Conservation (phyloP, 495 filamentous ascomycete genomes). For the Penicillium arizonense region DNA sequence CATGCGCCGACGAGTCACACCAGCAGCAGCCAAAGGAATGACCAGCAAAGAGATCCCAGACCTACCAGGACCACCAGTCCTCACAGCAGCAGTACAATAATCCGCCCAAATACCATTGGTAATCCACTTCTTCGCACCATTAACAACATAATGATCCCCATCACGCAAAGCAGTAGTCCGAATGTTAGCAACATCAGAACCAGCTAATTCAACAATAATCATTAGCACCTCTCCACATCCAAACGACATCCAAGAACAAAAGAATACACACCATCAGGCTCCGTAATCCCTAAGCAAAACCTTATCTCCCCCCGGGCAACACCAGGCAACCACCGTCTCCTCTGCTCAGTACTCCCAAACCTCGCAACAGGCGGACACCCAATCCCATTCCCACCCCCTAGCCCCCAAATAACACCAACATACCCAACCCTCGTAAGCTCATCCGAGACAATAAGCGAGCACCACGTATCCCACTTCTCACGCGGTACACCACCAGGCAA, state of each 20-base stretch:
- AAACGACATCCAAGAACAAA: not conserved
- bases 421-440: slow-evolving; percentile 44
- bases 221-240: not conserved
- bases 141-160: slow-evolving; percentile 50
- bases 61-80: slow-evolving; percentile 50
- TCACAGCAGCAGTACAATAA: slow-evolving; percentile 53
- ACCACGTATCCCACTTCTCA: slow-evolving; percentile 52
- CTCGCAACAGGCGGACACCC: slow-evolving; percentile 53
- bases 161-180: slow-evolving; percentile 46
- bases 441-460: slow-evolving; percentile 45
- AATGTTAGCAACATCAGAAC: slow-evolving; percentile 55
- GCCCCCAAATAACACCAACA: slow-evolving; percentile 46
- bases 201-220: slow-evolving; percentile 26
- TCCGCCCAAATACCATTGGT: slow-evolving; percentile 55
- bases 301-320: slow-evolving; percentile 46
- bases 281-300: slow-evolving; percentile 57
- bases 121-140: slow-evolving; percentile 60
- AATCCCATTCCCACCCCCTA: slow-evolving; percentile 53
- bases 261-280: slow-evolving; percentile 44
- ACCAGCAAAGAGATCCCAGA: slow-evolving; percentile 51
- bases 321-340: slow-evolving; percentile 46
- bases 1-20: slow-evolving; percentile 67
- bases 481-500: slow-evolving; percentile 40
- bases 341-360: slow-evolving; percentile 50
- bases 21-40: slow-evolving; percentile 45